Conservation (phyloP, 805 yeast species). For the Lachancea fermentati region DNA sequence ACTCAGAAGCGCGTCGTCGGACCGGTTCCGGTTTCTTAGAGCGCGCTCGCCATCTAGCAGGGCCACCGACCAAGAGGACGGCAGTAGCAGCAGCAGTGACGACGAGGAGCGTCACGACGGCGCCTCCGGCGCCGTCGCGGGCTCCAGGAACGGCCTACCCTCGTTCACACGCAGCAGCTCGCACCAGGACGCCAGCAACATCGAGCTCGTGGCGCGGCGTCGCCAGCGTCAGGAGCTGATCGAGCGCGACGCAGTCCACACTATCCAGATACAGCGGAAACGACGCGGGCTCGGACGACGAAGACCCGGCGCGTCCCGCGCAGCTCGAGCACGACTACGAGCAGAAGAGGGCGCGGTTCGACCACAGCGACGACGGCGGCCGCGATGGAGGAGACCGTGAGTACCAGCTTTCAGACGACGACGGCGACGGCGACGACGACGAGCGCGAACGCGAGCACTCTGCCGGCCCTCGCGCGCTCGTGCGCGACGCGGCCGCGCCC, state of each 20-base stretch:
- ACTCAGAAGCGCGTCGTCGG: background rate
- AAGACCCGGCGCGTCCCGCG: slow-evolving; percentile 4
- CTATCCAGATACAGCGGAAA: slow-evolving; percentile 19
- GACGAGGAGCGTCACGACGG: too few relatives aligned
- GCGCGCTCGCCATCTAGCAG: slow-evolving; percentile 5
- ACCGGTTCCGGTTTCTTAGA: slow-evolving; percentile 7
- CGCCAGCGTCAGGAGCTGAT: slow-evolving; percentile 9
- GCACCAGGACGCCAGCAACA: background rate
- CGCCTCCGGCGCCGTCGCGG: too few relatives aligned
- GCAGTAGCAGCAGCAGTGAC: background rate
- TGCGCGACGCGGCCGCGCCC: too few relatives aligned
- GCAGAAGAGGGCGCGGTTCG: slow-evolving; percentile 1
- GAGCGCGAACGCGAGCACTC: background rate
- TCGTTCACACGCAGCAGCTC: background rate
- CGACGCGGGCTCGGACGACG: slow-evolving; percentile 8
- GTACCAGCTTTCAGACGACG: too few relatives aligned
- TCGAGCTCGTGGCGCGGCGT: background rate
- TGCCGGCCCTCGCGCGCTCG: background rate
- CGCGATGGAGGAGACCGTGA: background rate
- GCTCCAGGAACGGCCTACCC: too few relatives aligned
- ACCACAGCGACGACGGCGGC: background rate
- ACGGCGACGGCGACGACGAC: slow-evolving; percentile 5
- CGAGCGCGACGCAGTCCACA: slow-evolving; percentile 19
- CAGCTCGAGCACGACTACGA: background rate
- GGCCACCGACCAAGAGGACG: slow-evolving; percentile 2